A percentile compares a stretch with the other conserved stretches of the same genome.
Conservation (phyloP, 371 early-diverging fungal genomes). For the Sporodiniella umbellata region DNA sequence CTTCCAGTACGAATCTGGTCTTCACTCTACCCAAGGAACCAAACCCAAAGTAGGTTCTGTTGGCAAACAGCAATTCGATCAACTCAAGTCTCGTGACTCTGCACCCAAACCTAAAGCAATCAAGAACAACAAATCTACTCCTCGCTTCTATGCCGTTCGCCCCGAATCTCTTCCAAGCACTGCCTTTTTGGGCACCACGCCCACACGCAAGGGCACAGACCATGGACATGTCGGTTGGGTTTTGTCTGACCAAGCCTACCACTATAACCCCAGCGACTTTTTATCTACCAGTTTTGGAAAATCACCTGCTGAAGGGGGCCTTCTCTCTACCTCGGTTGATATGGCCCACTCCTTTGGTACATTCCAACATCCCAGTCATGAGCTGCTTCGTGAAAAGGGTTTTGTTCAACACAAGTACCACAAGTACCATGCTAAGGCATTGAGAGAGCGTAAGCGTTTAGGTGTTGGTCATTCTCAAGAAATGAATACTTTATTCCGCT, state of each 20-base stretch:
- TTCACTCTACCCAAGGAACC: conserved; percentile 35
- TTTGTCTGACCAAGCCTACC: conserved; percentile 53
- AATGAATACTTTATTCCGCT: conserved; percentile 97
- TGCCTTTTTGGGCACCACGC: conserved; percentile 40
- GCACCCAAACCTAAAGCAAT: conserved; percentile 19
- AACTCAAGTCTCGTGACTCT: conserved; percentile 21
- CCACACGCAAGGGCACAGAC: conserved; percentile 58
- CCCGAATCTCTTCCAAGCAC: conserved; percentile 54
- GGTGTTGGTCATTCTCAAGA: conserved; percentile 95
- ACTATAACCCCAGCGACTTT: conserved; percentile 47
- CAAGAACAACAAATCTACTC: conserved; percentile 39
- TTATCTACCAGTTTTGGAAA: conserved; percentile 41
- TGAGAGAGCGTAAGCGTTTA: conserved; percentile 87
- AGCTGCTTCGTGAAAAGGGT: conserved; percentile 90
- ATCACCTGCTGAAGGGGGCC: conserved; percentile 31
- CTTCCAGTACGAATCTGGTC: conserved; percentile 81
- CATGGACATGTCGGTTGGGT: conserved; percentile 91
- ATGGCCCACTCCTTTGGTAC: conserved; percentile 73
- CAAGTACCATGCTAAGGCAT: conserved; percentile 92
- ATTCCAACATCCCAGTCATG: conserved; percentile 94
- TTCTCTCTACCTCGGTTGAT: conserved; percentile 29
- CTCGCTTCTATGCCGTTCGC: conserved; percentile 65
- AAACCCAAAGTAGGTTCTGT: conserved; percentile 68
- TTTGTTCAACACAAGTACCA: conserved; percentile 95
- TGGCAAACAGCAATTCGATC: conserved; percentile 64